Evolutionary conservation across 2,329 filamentous ascomycete genomes (phyloP).

Genomic region (Penicillium sp.): DNA sequence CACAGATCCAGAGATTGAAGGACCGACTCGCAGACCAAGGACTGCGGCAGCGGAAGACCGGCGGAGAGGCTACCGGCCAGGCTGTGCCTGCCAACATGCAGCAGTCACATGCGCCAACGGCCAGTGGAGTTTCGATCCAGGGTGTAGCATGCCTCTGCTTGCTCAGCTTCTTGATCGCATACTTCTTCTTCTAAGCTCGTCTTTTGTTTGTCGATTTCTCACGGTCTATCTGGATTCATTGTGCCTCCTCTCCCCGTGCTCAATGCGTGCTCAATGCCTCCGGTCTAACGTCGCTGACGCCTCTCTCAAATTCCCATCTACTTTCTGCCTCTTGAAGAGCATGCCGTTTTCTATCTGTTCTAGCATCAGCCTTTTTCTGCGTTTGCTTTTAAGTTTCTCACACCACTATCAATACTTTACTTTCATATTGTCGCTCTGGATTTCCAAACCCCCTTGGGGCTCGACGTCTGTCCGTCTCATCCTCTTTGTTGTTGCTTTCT

Average conservation of each 20-base stretch:
- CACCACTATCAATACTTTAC: constrained; percentile 21
- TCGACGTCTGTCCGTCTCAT: neutral
- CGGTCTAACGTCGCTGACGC: constrained; percentile 26
- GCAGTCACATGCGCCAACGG: constrained; percentile 57
- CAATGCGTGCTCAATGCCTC: constrained; percentile 22
- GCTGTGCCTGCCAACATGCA: constrained; percentile 49
- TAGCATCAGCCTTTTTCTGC: constrained; percentile 28
- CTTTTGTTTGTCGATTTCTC: constrained; percentile 10
- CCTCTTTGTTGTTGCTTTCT: constrained; percentile 8
- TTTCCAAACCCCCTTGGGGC: constrained; percentile 1
- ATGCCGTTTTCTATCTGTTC: constrained; percentile 23
- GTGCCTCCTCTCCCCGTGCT: constrained; percentile 15
- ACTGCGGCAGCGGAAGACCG: constrained; percentile 74
- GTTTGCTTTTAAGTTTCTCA: constrained; percentile 16
- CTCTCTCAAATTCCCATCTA: constrained; percentile 22
- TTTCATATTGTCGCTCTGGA: constrained; percentile 5
- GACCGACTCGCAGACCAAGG: constrained; percentile 65
- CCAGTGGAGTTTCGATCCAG: constrained; percentile 78
- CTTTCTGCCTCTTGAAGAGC: constrained; percentile 27
- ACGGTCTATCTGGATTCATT: constrained; percentile 7
- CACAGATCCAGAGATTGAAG: constrained; percentile 66
- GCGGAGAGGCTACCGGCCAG: constrained; percentile 52
- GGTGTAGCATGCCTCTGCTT: constrained; percentile 81
- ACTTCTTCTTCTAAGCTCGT: constrained; percentile 78
- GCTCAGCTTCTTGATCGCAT: constrained; percentile 87